phyloP scores from a whole-genome alignment of 306 rosid genomes.

The Acacia acuminata region DNA sequence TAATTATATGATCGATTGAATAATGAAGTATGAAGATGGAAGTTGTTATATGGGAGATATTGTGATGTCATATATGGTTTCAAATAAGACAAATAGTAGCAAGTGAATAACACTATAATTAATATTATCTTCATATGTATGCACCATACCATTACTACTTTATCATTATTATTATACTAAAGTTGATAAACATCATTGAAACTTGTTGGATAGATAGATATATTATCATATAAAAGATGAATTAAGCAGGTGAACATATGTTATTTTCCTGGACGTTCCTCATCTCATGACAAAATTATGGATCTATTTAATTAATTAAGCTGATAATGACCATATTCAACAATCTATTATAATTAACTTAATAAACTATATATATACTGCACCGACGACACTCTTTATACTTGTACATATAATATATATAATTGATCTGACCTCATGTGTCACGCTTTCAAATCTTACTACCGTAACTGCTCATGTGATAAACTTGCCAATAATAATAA shows the following conservation, averaged over 20 bases:
- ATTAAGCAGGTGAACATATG: not conserved
- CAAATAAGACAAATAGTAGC: not conserved
- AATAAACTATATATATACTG: not conserved
- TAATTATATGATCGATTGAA: no score
- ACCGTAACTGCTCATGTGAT: not conserved
- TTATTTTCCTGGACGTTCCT: not conserved
- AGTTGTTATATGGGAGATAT: not conserved
- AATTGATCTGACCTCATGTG: not conserved
- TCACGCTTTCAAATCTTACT: not conserved
- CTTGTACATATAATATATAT: not conserved
- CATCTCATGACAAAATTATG: not conserved
- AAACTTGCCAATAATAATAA: not conserved
- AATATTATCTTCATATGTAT: not conserved
- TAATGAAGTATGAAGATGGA: not conserved
- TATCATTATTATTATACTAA: no score
- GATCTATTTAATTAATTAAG: not conserved
- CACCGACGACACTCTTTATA: not conserved
- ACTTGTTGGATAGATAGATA: no score
- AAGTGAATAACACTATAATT: not conserved
- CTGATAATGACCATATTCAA: not conserved
- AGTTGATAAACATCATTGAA: not conserved
- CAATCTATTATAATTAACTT: no score
- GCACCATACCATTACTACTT: no score
- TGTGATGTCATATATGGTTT: slow-evolving; percentile 2
- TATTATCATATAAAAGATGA: not conserved